Conservation (phyloP, 2,329 filamentous ascomycete species). For the Fusarium marasasianum region DNA sequence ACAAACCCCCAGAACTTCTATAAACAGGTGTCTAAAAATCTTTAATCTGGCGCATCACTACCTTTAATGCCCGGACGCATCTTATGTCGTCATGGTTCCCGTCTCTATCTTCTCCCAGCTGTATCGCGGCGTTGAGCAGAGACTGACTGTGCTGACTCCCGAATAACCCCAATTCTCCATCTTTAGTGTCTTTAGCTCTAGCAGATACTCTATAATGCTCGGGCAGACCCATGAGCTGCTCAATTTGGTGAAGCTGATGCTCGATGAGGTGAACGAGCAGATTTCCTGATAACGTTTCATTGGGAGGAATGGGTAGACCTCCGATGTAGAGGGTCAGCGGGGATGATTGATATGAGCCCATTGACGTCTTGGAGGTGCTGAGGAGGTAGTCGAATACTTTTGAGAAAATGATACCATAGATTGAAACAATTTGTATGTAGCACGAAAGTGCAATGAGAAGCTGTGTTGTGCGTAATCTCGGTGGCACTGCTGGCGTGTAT, state of each 20-base stretch:
- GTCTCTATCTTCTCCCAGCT: slow-evolving; percentile 7
- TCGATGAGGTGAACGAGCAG: slow-evolving; percentile 8
- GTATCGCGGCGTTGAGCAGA: background rate
- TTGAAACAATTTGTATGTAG: slow-evolving; percentile 14
- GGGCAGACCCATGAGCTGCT: background rate
- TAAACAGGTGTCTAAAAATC: slow-evolving; percentile 1
- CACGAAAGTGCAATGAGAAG: slow-evolving; percentile 8
- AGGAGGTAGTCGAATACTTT: background rate
- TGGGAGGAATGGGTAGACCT: background rate
- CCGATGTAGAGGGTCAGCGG: background rate
- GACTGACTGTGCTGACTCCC: background rate
- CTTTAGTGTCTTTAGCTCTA: slow-evolving; percentile 1
- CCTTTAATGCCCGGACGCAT: background rate
- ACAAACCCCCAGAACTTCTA: background rate
- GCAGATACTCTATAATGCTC: slow-evolving; percentile 7
- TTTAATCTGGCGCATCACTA: slow-evolving; percentile 9
- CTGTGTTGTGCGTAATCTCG: slow-evolving; percentile 1
- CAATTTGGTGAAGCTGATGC: slow-evolving; percentile 8
- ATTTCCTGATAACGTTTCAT: background rate
- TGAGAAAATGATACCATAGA: slow-evolving; percentile 7
- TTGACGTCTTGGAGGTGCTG: background rate
- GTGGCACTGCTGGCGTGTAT: background rate
- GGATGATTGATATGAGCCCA: background rate
- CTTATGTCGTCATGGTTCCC: slow-evolving; percentile 10
- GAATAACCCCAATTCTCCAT: slow-evolving; percentile 3